phyloP scores from a whole-genome alignment of 768 basidiomycete genomes.

The Chalciporus chontae region DNA sequence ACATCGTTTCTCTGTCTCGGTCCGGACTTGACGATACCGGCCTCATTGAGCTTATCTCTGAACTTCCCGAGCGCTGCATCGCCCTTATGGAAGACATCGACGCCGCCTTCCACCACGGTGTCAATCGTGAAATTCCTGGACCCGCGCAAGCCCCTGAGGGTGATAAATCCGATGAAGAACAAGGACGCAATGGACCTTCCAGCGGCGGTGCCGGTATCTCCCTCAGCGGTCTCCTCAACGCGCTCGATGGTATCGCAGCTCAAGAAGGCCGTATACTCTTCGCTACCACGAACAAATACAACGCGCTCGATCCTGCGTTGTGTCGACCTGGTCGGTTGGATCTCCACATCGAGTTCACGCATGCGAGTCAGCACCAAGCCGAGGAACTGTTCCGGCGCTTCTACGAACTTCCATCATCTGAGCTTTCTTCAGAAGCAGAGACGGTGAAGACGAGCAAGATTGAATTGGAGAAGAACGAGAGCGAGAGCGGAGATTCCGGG shows the following conservation, averaged over 20 bases:
- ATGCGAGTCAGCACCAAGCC: constrained; percentile 69
- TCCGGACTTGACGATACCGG: constrained; percentile 58
- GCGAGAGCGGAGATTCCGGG: not conserved
- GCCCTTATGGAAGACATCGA: constrained; percentile 86
- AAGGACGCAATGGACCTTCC: constrained; percentile 5
- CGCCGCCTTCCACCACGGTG: constrained; percentile 57
- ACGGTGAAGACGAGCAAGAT: not conserved
- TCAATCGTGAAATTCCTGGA: constrained; percentile 32
- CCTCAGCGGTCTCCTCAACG: constrained; percentile 72
- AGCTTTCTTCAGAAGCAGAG: not conserved
- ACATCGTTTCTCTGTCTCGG: constrained; percentile 66
- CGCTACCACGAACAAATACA: constrained; percentile 75
- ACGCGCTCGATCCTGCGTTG: constrained; percentile 67
- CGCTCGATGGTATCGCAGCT: constrained; percentile 76
- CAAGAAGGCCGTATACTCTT: constrained; percentile 79
- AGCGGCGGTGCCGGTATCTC: constrained; percentile 41
- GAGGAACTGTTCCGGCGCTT: constrained; percentile 63
- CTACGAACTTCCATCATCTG: constrained; percentile 44
- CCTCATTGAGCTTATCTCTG: constrained; percentile 55
- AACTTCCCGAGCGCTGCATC: constrained; percentile 68
- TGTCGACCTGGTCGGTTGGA: constrained; percentile 81
- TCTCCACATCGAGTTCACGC: constrained; percentile 70
- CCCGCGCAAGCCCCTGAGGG: not conserved
- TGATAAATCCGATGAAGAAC: constrained; percentile 4
- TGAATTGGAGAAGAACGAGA: not conserved